phyloP scores from a whole-genome alignment of 805 yeast genomes.

The Diddensiella transvaalensis region DNA sequence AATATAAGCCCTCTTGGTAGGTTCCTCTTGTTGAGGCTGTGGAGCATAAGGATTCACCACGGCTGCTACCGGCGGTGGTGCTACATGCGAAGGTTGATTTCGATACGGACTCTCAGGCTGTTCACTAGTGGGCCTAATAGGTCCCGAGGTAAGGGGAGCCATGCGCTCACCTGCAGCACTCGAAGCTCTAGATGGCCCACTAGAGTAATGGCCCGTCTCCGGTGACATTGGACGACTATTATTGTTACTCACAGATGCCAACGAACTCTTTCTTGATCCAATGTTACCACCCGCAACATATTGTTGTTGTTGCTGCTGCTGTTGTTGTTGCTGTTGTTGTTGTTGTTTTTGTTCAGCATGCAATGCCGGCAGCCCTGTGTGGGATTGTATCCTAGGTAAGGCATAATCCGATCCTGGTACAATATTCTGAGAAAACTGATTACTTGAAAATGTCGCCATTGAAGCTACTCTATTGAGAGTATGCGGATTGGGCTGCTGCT shows the following conservation, averaged over 20 bases:
- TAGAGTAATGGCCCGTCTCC: constrained; percentile 1
- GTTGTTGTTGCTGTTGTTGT: background rate
- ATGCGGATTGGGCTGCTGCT: background rate
- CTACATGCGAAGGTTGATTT: background rate
- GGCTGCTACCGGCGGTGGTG: background rate
- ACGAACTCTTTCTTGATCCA: background rate
- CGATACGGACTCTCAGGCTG: background rate
- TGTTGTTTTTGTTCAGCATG: background rate
- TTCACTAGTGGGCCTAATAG: background rate
- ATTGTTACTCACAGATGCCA: constrained; percentile 2
- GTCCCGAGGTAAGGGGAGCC: background rate
- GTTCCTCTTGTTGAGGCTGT: background rate
- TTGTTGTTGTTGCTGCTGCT: background rate
- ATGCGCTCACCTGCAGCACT: constrained; percentile 2
- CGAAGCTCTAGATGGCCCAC: constrained; percentile 6
- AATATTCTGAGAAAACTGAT: constrained; percentile 3
- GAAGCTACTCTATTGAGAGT: constrained; percentile 1
- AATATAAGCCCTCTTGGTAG: background rate
- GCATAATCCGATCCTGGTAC: background rate
- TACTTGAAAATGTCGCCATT: constrained; percentile 6
- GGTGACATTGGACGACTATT: constrained; percentile 11
- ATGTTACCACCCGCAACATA: background rate
- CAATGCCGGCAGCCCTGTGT: constrained; percentile 1
- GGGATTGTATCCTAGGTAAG: constrained; percentile 2
- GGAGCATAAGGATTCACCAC: constrained; percentile 9